Base-by-base conservation (phyloP, 805 yeast species). In the Cyberlindnera bimundalis region DNA sequence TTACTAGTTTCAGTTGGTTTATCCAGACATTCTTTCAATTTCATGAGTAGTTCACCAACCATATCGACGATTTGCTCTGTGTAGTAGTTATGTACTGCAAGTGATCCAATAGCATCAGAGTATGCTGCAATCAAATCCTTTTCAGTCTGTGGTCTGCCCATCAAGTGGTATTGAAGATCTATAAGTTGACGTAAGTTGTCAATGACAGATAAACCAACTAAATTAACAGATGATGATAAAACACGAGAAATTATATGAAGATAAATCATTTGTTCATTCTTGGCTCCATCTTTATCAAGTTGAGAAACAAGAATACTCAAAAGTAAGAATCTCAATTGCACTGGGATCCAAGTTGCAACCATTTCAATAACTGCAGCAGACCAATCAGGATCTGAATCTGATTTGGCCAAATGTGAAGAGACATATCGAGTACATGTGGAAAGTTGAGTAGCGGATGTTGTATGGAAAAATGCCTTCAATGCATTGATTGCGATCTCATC, bases 41-140 rank as follows among this genome's bases (percentile, higher is more conserved):
- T 74, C 15, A 71, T 51, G 30, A 81, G 62, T 13, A 89, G 66
- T 43, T 84, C 95, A 21, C 78, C 74, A 15, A 89, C 67, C 67
- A 91, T 81, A 58, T 90, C 97, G 13, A 81, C 73, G 5, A 84
- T 77, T 60, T 93, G 99, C 50, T 88, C 95, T 45, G 81, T 81
- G 59, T 91, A 91, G 54, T 89, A 89, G 11, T 81, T 74, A 58
- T 89, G 96, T 3, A 78, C 73, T 2, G 89, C 79, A 39, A 91
- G 68, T 43, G 83, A 80, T 43, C 81, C 76, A 40, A 90, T 75
- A 19, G 89, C 76, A 17, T 65, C 65, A 2, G 79, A 64, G 51
- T 79, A 80, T 52, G 73, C 60, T 34, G 54, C 33, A 53, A 74
- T 53, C 55, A 74, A 48, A 37, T 62, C 45, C 29, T 29, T 13